Evolutionary conservation across 2,329 filamentous ascomycete genomes (phyloP), one percentile per base, ranked within the genome.

Genomic region (Periconia macrospinosa): DNA sequence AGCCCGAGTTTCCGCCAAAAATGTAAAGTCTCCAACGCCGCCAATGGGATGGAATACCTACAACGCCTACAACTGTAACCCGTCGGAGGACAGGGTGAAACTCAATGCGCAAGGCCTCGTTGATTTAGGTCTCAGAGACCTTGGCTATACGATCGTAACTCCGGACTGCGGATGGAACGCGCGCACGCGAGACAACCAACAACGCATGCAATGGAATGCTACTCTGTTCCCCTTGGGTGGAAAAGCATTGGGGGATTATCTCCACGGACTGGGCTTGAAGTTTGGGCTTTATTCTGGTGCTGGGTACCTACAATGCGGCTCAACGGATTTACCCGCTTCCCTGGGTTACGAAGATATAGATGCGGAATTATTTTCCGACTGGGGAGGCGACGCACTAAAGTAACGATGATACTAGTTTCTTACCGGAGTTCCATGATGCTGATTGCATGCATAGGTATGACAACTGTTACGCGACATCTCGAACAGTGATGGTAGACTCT

Each of bases 151-250:
- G 1, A 79, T 80, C 51, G 79, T 86, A 30, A 83, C 81, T 0
- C 77, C 79, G 0, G 85, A 87, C 59, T 86, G 83, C 50, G 84
- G 85, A 0, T 87, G 84, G 85, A 77, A 70, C 6, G 66, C 73
- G 3, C 54, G 67, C 2, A 61, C 75, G 33, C 67, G 75, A 49
- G 55, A 80, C 37, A 63, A 70, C 0, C 67, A 82, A 10, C 79
- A 78, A 1, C 73, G 73, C 18, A 68, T 83, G 2, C 77, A 79
- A 13, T 85, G 80, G 77, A 81, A 84, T 50, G 58, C 67, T 7
- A 75, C 67, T 0, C 60, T 77, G 1, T 85, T 85, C 30, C 83
- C 82, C 0, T 79, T 79, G 0, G 80, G 79, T 0, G 75, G 81
- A 15, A 75, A 73, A 19, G 79, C 76, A 1, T 65, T 84, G 3